phyloP scores from a whole-genome alignment of 139 green algal genomes.

The Coelastrella sp. region DNA sequence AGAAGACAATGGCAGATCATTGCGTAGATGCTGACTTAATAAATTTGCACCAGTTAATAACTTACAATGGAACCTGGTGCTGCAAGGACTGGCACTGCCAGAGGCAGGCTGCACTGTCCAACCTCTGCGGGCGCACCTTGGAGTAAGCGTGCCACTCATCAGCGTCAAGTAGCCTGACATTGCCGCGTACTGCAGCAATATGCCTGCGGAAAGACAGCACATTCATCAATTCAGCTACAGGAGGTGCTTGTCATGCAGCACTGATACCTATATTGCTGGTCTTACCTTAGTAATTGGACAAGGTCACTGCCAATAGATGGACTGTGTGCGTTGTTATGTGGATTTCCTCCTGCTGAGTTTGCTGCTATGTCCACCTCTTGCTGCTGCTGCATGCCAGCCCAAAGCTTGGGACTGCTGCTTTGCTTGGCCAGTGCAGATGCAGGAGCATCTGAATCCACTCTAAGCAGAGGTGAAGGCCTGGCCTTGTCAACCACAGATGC shows the following conservation, averaged over 20 bases:
- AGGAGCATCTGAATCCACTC: background rate
- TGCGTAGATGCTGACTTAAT: too few relatives aligned
- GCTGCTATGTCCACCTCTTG: background rate
- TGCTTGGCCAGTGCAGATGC: background rate
- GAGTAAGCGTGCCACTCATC: slow-evolving; percentile 69
- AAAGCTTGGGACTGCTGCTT: background rate
- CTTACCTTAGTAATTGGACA: slow-evolving; percentile 24
- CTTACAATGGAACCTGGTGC: too few relatives aligned
- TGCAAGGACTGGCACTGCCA: too few relatives aligned
- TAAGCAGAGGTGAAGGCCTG: background rate
- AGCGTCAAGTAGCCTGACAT: slow-evolving; percentile 64
- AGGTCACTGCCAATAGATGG: slow-evolving; percentile 17
- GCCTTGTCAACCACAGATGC: background rate
- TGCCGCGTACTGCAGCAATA: slow-evolving; percentile 44
- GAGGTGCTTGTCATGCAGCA: background rate
- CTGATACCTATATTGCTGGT: background rate
- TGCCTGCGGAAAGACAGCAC: slow-evolving; percentile 16
- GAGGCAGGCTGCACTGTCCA: too few relatives aligned
- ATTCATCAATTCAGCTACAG: background rate
- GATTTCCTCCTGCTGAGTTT: background rate
- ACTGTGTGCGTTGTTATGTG: background rate
- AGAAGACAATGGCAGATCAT: too few relatives aligned
- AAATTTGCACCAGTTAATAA: too few relatives aligned
- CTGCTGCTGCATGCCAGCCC: slow-evolving; percentile 14
- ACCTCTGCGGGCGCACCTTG: background rate